phyloP scores from a whole-genome alignment of 2,329 filamentous ascomycete genomes.

The Lasiodiplodia theobromae region DNA sequence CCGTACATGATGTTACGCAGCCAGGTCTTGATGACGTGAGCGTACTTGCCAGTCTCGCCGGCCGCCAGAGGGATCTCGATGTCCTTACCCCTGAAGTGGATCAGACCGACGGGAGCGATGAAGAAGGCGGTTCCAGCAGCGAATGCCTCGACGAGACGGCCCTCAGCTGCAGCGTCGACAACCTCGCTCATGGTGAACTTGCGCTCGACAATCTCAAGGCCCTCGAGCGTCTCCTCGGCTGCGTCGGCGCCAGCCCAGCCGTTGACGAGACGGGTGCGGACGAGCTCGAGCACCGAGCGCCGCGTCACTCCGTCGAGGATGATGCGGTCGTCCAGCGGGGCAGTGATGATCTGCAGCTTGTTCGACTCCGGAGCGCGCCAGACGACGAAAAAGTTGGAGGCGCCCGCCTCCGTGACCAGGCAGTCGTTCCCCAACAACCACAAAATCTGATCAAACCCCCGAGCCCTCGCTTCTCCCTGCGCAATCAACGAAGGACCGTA shows the following conservation, averaged over 20 bases:
- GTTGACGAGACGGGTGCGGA: constrained; percentile 64
- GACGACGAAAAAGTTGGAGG: constrained; percentile 89
- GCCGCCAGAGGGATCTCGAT: constrained; percentile 51
- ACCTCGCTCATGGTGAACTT: constrained; percentile 84
- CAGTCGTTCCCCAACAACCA: constrained; percentile 85
- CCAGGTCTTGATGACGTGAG: constrained; percentile 53
- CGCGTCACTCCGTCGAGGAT: constrained; percentile 92
- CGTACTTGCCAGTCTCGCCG: constrained; percentile 52
- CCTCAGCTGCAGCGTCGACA: constrained; percentile 73
- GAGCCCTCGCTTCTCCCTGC: constrained; percentile 73
- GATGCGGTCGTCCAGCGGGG: constrained; percentile 80
- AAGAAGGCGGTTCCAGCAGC: constrained; percentile 80
- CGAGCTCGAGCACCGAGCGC: constrained; percentile 77
- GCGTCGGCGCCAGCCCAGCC: constrained; percentile 35
- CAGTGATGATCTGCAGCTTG: constrained; percentile 76
- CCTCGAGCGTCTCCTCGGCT: constrained; percentile 43
- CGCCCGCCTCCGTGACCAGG: constrained; percentile 88
- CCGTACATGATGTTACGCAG: constrained; percentile 59
- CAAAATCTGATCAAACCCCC: constrained; percentile 88
- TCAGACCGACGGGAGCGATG: constrained; percentile 54
- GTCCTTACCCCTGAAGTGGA: constrained; percentile 55
- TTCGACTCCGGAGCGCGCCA: constrained; percentile 70
- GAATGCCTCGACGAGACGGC: constrained; percentile 82
- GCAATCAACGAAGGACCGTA: constrained; percentile 85
- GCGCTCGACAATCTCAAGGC: constrained; percentile 77